phyloP scores from a whole-genome alignment of 2,329 filamentous ascomycete genomes.

The Metarhizium rileyi region DNA sequence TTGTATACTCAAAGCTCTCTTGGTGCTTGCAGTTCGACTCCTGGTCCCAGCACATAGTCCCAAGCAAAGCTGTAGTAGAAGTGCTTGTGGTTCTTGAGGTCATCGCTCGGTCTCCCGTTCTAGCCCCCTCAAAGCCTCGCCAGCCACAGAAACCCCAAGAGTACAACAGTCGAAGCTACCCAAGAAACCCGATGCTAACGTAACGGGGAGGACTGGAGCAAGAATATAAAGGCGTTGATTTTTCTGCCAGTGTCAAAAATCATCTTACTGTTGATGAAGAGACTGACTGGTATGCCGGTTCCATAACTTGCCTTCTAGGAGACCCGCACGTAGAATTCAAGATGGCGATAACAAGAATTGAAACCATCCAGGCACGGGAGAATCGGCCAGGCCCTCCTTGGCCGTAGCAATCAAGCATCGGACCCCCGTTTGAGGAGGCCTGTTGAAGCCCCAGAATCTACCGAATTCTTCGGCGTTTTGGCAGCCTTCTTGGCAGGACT shows the following conservation, averaged over 20 bases:
- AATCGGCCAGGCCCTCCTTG: no score
- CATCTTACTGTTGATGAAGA: no score
- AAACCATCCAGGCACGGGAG: no score
- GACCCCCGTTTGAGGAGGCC: no score
- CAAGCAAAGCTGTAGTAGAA: slow-evolving; percentile 1
- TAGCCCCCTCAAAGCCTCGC: not conserved
- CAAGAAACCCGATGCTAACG: not conserved
- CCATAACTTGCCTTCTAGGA: no score
- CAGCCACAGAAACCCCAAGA: not conserved
- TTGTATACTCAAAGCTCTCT: slow-evolving; percentile 1
- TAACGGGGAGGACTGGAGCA: not conserved
- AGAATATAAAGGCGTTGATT: not conserved
- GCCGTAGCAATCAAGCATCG: no score
- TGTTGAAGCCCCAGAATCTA: no score
- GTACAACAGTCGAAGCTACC: not conserved
- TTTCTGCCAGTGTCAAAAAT: not conserved
- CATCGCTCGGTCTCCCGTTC: not conserved
- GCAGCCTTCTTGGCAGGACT: no score
- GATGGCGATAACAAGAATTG: no score
- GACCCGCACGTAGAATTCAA: no score
- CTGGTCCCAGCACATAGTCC: not conserved
- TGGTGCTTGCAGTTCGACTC: not conserved
- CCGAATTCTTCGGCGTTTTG: no score
- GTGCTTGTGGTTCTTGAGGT: slow-evolving; percentile 1
- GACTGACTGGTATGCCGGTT: no score